These are phyloP conservation scores for Scheffersomyces parashehatae DNA, from an alignment of 1,139 yeast species.

Conservation along the genomic window DNA sequence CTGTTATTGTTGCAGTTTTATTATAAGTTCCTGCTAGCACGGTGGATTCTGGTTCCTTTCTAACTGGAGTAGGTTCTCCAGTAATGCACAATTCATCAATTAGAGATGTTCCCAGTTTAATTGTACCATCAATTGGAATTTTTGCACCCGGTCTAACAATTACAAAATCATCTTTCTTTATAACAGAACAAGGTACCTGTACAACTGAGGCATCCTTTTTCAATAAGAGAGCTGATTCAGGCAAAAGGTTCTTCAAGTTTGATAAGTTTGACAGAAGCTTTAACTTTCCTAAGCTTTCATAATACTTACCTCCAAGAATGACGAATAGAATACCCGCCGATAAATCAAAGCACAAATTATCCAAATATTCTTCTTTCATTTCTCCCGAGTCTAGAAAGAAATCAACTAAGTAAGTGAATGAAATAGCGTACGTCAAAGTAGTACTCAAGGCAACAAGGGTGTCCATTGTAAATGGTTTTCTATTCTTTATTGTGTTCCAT, in stretches of 20 bases:
- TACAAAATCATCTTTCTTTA: neutral
- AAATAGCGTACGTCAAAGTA: neutral
- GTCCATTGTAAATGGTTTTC: conserved; percentile 1
- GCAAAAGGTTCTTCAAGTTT: neutral
- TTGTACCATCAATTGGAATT: neutral
- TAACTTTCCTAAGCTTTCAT: neutral
- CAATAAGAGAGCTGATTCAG: neutral
- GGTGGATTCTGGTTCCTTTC: neutral
- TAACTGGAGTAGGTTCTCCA: neutral
- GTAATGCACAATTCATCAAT: neutral
- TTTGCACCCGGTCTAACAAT: conserved; percentile 1
- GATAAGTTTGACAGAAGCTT: conserved; percentile 1
- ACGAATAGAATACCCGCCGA: neutral
- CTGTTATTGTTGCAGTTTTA: neutral
- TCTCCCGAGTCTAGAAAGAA: neutral
- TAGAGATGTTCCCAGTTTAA: neutral
- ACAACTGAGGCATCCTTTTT: neutral
- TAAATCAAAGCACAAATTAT: neutral
- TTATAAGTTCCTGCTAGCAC: neutral
- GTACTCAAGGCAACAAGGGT: neutral
- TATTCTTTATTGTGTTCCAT: neutral
- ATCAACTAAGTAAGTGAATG: neutral
- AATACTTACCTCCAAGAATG: neutral
- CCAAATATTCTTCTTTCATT: neutral
- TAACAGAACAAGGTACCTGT: neutral